Base-by-base conservation (phyloP, 2,329 filamentous ascomycete genomes). In the Aspergillus fischeri region DNA sequence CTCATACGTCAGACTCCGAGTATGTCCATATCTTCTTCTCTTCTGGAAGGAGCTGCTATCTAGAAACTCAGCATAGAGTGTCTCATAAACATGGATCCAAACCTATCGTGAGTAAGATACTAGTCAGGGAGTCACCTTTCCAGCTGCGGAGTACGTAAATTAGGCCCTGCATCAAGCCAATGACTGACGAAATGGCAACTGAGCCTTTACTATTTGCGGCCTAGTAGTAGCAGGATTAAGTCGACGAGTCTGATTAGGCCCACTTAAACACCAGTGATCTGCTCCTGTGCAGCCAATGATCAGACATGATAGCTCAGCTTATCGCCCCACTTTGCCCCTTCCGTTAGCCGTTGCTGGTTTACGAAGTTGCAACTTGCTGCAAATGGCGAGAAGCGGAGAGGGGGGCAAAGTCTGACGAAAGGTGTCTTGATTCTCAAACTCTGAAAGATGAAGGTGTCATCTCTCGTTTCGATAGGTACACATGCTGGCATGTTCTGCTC, bases 241-340 rank as follows among this genome's bases (percentile, higher is more conserved):
- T 38, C 32, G 14, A 38, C 32, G 32, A 38, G 32, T 38, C 32
- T 38, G 32, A 17, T 17, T 17, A 9, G 47, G 29, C 45, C 62
- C 60, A 63, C 59, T 47, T 51, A 47, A 20, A 29, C 25, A 47
- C 42, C 57, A 60, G 59, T 52, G 64, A 66, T 66, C 63, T 57
- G 48, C 60, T 51, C n/a, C 29, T 52, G 14, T 9, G n/a, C 21
- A 28, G n/a, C 64, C 61, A 66, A 60, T 66, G 14, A 65, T 11
- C n/a, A 14, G 17, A 4, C 9, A 9, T 8, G 0, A 32, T 48
- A 21, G 3, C 20, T 47, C 59, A 60, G 60, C 61, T 65, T 63
- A 65, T 64, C 57, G 62, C 62, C 60, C 63, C 63, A 58, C 60
- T 47, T 54, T 54, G 29, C 21, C 49, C 27, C 54, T 56, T 57